phyloP scores from a whole-genome alignment of 1,139 yeast species.

The Nakaseomyces uthaithaninus region DNA sequence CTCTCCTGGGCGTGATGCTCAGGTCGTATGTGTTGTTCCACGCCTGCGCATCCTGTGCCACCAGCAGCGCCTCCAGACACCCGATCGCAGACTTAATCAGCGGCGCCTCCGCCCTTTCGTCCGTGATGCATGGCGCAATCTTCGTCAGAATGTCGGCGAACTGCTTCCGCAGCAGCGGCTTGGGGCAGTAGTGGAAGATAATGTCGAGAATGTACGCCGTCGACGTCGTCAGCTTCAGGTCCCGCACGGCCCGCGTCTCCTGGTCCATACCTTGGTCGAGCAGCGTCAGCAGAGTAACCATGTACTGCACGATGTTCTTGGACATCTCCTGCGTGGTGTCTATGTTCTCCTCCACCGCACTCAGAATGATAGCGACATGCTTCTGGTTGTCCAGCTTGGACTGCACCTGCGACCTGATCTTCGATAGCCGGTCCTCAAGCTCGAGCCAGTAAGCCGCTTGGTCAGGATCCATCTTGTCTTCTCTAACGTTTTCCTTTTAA shows the following conservation, averaged over 20 bases:
- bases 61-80: slow-evolving; percentile 65
- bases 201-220: slow-evolving; percentile 78
- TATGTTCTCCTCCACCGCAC: slow-evolving; percentile 86
- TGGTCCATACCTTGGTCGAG: slow-evolving; percentile 64
- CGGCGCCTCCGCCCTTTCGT: slow-evolving; percentile 72
- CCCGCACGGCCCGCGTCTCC: slow-evolving; percentile 45
- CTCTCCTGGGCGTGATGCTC: slow-evolving; percentile 71
- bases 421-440: slow-evolving; percentile 59
- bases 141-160: slow-evolving; percentile 71
- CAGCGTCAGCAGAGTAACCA: slow-evolving; percentile 73
- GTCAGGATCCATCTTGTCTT: slow-evolving; percentile 27
- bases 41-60: slow-evolving; percentile 71
- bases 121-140: slow-evolving; percentile 72
- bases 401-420: slow-evolving; percentile 59
- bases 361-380: slow-evolving; percentile 62
- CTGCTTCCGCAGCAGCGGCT: slow-evolving; percentile 56
- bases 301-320: slow-evolving; percentile 61
- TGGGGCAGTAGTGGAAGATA: slow-evolving; percentile 68
- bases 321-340: slow-evolving; percentile 25
- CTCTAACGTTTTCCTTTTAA: too few species aligned
- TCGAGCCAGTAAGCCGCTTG: slow-evolving; percentile 47
- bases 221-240: slow-evolving; percentile 58
- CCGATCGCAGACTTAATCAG: slow-evolving; percentile 78
- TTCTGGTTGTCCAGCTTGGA: slow-evolving; percentile 82
- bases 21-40: slow-evolving; percentile 52